Conservation (phyloP, 2,329 filamentous ascomycete genomes). For the Beauveria varroae region DNA sequence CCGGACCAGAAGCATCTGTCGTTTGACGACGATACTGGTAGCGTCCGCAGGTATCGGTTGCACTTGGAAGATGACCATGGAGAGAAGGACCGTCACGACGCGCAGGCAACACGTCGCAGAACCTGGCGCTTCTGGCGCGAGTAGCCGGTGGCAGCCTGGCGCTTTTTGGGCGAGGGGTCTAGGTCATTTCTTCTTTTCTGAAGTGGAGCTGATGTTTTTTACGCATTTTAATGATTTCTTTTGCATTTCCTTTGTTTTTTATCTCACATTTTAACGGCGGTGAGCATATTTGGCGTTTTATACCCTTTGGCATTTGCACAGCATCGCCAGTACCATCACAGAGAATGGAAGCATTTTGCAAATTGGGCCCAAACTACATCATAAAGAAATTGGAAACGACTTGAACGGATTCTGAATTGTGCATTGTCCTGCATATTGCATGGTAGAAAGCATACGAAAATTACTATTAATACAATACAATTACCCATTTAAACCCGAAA, state of each 20-base stretch:
- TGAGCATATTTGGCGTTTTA: conserved; percentile 29
- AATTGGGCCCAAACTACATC: conserved; percentile 14
- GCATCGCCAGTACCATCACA: conserved; percentile 1
- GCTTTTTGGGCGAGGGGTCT: background rate
- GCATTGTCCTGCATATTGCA: background rate
- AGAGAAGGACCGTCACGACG: conserved; percentile 16
- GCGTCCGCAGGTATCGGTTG: conserved; percentile 55
- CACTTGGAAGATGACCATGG: conserved; percentile 42
- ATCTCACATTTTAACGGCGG: conserved; percentile 11
- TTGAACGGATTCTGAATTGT: background rate
- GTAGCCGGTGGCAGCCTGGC: background rate
- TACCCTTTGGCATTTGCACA: conserved; percentile 21
- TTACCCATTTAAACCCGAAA: background rate
- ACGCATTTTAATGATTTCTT: conserved; percentile 10
- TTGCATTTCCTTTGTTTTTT: conserved; percentile 1
- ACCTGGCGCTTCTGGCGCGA: conserved; percentile 15
- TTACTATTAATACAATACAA: background rate
- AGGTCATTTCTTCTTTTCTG: background rate
- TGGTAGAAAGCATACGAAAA: background rate
- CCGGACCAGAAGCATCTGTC: conserved; percentile 42
- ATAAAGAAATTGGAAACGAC: conserved; percentile 18
- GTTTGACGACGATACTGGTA: conserved; percentile 56
- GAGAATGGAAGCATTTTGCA: conserved; percentile 11
- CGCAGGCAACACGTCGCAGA: conserved; percentile 8
- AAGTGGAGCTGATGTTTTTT: background rate